These are phyloP conservation scores for Lecanosticta acicola DNA, from an alignment of 2,329 filamentous ascomycete genomes.

Conservation along the genomic window DNA sequence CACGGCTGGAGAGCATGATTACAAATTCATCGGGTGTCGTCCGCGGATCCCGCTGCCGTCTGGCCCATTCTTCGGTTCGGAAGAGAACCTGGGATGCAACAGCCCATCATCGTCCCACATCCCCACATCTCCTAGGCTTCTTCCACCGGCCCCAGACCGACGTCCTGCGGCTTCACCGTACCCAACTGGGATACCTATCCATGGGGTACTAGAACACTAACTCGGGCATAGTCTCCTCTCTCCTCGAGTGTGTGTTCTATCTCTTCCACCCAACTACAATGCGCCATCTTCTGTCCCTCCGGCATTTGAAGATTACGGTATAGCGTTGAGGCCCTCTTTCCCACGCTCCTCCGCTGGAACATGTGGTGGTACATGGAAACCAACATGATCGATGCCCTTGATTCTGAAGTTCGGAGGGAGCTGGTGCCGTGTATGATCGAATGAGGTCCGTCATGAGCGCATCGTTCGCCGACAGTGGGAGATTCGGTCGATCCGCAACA, in stretches of 20 bases:
- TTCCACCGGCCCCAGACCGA: conserved; percentile 13
- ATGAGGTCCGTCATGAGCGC: not conserved
- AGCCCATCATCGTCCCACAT: conserved; percentile 16
- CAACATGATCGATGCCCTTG: conserved; percentile 12
- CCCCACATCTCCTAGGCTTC: conserved; percentile 13
- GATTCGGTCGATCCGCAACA: too few relatives aligned
- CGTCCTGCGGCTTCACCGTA: conserved; percentile 15
- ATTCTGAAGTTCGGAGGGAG: conserved; percentile 13
- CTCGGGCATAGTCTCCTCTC: conserved; percentile 53
- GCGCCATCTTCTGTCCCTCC: conserved; percentile 60
- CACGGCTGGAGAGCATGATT: too few relatives aligned
- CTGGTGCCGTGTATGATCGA: too few relatives aligned
- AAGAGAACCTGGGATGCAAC: conserved; percentile 11
- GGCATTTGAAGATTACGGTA: conserved; percentile 54
- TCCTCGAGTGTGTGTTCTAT: conserved; percentile 54
- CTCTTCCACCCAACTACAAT: conserved; percentile 57
- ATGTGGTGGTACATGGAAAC: conserved; percentile 12
- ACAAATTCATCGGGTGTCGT: too few relatives aligned
- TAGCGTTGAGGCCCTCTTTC: conserved; percentile 9
- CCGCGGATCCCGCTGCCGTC: too few relatives aligned
- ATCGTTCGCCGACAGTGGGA: too few relatives aligned
- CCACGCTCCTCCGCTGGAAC: conserved; percentile 11
- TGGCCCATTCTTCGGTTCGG: too few relatives aligned
- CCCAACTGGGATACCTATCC: conserved; percentile 14
- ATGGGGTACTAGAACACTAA: conserved; percentile 8